These are phyloP conservation scores for Aspergillus jensenii DNA, from an alignment of 2,329 filamentous ascomycete genomes.

Conservation along the genomic window DNA sequence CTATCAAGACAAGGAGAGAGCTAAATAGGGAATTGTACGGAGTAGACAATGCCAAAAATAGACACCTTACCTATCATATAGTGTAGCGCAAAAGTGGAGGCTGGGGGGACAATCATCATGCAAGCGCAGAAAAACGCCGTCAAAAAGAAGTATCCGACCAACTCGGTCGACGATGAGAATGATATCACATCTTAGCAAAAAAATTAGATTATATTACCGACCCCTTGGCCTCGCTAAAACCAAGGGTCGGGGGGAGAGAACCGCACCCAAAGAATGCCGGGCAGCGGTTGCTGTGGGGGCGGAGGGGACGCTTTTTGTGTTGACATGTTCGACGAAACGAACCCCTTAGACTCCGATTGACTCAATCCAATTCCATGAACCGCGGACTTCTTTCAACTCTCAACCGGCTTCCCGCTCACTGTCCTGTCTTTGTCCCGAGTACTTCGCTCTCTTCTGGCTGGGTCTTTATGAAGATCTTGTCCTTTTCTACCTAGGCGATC, in stretches of 20 bases:
- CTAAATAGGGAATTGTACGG: too few species aligned
- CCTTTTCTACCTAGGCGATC: constrained; percentile 14
- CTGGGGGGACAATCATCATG: neutral
- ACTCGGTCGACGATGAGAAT: neutral
- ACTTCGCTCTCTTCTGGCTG: constrained; percentile 4
- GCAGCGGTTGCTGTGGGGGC: constrained; percentile 26
- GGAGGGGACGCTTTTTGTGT: constrained; percentile 17
- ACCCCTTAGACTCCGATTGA: constrained; percentile 6
- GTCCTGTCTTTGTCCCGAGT: constrained; percentile 1
- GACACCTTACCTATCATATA: neutral
- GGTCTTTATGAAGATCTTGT: constrained; percentile 20
- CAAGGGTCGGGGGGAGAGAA: constrained; percentile 10
- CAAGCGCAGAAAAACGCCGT: neutral
- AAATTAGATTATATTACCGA: neutral
- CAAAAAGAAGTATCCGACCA: too few species aligned
- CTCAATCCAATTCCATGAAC: neutral
- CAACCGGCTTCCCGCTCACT: neutral
- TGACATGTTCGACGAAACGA: constrained; percentile 16
- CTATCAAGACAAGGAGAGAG: too few species aligned
- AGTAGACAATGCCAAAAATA: neutral
- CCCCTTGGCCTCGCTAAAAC: neutral
- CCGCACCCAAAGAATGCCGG: constrained; percentile 11
- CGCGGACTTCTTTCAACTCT: neutral
- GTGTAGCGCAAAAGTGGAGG: neutral
- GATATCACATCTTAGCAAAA: neutral